Base-by-base conservation (phyloP, 768 basidiomycete species). In the Pleurotus platypus region DNA sequence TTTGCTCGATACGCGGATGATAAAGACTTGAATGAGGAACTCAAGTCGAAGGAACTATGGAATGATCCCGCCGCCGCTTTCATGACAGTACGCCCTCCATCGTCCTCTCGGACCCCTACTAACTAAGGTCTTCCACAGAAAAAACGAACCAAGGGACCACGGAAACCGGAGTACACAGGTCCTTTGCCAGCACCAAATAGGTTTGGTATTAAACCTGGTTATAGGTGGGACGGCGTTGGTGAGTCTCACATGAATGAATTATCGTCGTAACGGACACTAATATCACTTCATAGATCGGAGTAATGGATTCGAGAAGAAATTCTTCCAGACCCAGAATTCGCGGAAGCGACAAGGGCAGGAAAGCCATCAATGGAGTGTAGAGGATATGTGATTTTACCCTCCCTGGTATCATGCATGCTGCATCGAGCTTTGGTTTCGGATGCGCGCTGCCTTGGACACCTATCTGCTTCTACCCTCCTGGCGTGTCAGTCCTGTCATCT, bases 171-270 rank as follows among this genome's bases (percentile, higher is more conserved):
- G 68, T 98, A 98, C 69, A 77, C 71, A 15, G 94, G 95, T 11
- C 92, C 95, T 0, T 83, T 88, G 0, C 92, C 92, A 1, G 89
- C 94, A 12, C 95, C 96, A 6, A 98, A 99, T 73, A 86, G 97
- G 5, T 98, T 96, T 69, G 89, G 89, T 20, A 98, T 99, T 61
- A 89, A 83, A 61, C 97, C 97, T 22, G 97, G 97, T 0, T 93
- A 94, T 69, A 80, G 96, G 67, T 99, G 97, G 97, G 97, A 99
- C 69, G 97, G 97, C 26, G 97, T 98, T 61, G 95, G 95, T 93
- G 60, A 61, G 81, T 77, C 55, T 26, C 39, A 20, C 15, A 35
- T 49, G 53, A 46, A 20, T 63, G 13, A 18, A 8, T 37, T 35
- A 46, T 16, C 45, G 12, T 49, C 24, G 30, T 57, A n/a, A 38